Evolutionary conservation across 2,329 filamentous ascomycete genomes (phyloP).

Genomic region (Bisporella sp.): DNA sequence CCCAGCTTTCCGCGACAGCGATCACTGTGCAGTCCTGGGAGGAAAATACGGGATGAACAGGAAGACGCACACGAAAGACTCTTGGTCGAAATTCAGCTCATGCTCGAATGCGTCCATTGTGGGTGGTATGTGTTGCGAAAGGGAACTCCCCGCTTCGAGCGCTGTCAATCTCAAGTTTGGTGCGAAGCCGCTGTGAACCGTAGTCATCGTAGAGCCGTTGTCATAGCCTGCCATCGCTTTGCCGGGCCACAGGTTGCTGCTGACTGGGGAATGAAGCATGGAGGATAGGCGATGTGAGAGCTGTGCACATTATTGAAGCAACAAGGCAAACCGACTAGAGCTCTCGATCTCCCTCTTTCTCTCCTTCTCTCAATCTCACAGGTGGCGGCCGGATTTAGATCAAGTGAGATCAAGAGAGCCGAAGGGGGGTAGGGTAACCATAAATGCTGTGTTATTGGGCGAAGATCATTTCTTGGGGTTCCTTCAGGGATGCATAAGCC

Average conservation of each 20-base stretch:
- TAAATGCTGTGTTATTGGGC: too few relatives aligned
- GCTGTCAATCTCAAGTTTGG: slow-evolving; percentile 20
- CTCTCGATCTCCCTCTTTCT: too few relatives aligned
- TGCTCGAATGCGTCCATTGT: slow-evolving; percentile 24
- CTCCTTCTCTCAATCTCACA: too few relatives aligned
- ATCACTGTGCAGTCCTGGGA: too few relatives aligned
- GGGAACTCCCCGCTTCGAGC: slow-evolving; percentile 6
- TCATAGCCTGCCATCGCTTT: slow-evolving; percentile 11
- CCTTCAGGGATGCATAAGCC: too few relatives aligned
- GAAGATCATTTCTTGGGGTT: too few relatives aligned
- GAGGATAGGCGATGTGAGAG: neutral
- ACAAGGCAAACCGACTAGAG: too few relatives aligned
- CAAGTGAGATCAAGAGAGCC: too few relatives aligned
- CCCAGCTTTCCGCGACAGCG: neutral
- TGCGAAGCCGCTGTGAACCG: slow-evolving; percentile 10
- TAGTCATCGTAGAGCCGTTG: slow-evolving; percentile 5
- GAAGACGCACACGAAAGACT: slow-evolving; percentile 21
- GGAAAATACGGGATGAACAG: neutral
- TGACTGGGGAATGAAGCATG: neutral
- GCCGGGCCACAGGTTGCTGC: neutral
- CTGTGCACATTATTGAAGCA: too few relatives aligned
- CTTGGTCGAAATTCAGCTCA: slow-evolving; percentile 22
- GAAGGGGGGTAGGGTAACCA: too few relatives aligned
- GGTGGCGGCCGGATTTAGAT: too few relatives aligned
- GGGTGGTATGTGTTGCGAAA: neutral